Evolutionary conservation across 176 grass and related monocot genomes (phyloP).

Genomic region (Alopecurus myosuroides): DNA sequence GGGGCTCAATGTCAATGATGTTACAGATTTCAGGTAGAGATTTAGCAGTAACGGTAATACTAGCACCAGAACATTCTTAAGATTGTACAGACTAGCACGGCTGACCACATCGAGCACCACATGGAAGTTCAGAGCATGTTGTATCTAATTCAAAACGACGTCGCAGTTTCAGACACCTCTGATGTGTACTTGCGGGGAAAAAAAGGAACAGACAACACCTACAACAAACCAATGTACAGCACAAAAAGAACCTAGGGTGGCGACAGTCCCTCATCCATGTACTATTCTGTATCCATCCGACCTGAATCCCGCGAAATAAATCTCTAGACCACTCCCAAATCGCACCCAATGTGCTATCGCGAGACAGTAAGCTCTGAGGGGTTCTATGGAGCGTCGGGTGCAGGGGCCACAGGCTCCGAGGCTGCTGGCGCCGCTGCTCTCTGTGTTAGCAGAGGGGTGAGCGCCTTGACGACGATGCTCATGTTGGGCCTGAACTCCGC

Average conservation of each 20-base stretch:
- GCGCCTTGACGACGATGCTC: slow-evolving; percentile 90
- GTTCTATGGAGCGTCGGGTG: slow-evolving; percentile 5
- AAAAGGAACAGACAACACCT: neutral
- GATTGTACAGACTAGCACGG: neutral
- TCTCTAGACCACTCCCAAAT: neutral
- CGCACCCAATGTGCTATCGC: slow-evolving; percentile 11
- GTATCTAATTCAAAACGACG: neutral
- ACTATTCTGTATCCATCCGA: neutral
- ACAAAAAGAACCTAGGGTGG: neutral
- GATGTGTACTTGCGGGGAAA: neutral
- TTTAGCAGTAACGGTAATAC: no score
- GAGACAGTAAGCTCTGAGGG: neutral
- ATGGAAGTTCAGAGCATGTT: neutral
- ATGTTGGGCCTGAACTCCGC: slow-evolving; percentile 91
- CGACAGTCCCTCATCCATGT: neutral
- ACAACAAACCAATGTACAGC: slow-evolving; percentile 14
- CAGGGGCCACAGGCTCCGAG: neutral
- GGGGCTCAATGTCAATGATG: no score
- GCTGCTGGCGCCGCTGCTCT: slow-evolving; percentile 28
- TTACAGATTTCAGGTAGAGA: neutral
- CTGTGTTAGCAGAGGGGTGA: slow-evolving; percentile 67
- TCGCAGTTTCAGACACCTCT: neutral
- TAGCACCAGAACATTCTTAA: neutral
- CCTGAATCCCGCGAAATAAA: slow-evolving; percentile 1
- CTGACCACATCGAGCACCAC: neutral